phyloP scores from a whole-genome alignment of 2,329 filamentous ascomycete genomes.

The Leptodontidium sp. region DNA sequence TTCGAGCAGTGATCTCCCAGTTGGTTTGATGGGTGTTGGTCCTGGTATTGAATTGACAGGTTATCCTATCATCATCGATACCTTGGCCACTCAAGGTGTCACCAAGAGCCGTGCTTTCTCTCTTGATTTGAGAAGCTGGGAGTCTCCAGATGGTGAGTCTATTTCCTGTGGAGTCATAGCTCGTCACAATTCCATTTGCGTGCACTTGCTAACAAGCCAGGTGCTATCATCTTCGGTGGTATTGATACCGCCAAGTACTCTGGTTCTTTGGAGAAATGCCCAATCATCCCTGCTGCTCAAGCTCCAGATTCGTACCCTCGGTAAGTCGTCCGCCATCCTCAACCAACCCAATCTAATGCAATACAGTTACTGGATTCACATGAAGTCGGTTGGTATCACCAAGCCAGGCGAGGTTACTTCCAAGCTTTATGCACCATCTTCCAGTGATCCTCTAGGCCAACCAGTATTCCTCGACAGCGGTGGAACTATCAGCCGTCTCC shows the following conservation, averaged over 20 bases:
- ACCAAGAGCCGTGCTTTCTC: slow-evolving; percentile 30
- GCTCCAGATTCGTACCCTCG: slow-evolving; percentile 29
- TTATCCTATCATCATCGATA: slow-evolving; percentile 29
- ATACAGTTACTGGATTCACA: slow-evolving; percentile 31
- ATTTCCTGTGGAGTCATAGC: too few species aligned
- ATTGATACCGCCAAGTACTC: slow-evolving; percentile 31
- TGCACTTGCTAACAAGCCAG: neutral
- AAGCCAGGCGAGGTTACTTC: slow-evolving; percentile 27
- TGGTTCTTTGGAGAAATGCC: slow-evolving; percentile 28
- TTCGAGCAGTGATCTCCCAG: slow-evolving; percentile 21
- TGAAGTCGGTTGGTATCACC: slow-evolving; percentile 34
- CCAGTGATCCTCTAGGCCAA: slow-evolving; percentile 20
- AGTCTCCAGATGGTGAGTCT: slow-evolving; percentile 22
- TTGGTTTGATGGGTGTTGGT: slow-evolving; percentile 31
- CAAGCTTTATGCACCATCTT: slow-evolving; percentile 20
- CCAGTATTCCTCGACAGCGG: slow-evolving; percentile 34
- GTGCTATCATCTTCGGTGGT: slow-evolving; percentile 33
- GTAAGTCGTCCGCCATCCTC: neutral
- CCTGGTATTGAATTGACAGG: slow-evolving; percentile 29
- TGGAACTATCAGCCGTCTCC: slow-evolving; percentile 32
- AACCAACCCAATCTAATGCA: neutral
- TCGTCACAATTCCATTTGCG: too few species aligned
- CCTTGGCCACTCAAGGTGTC: slow-evolving; percentile 24
- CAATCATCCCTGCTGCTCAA: slow-evolving; percentile 31
- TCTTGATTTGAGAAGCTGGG: slow-evolving; percentile 27